These are phyloP conservation scores for Vigna radiata DNA, from an alignment of 306 rosid genomes.

Conservation along the genomic window DNA sequence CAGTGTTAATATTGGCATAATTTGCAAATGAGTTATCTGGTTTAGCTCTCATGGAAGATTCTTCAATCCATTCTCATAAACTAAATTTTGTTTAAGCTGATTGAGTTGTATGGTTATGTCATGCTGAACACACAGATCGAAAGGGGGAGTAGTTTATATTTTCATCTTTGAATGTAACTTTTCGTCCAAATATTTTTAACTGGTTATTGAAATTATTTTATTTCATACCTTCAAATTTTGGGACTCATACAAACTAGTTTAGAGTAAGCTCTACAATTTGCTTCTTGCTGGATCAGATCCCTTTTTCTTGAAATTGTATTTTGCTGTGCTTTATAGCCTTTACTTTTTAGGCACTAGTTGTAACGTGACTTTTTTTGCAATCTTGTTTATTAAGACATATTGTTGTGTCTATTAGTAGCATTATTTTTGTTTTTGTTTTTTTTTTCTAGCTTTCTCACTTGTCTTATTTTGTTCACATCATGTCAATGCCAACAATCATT, in stretches of 20 bases:
- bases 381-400: conserved; percentile 19
- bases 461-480: not conserved
- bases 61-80: conserved; percentile 2
- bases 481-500: not conserved
- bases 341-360: not conserved
- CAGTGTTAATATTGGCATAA: conserved; percentile 1
- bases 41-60: conserved; percentile 10
- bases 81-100: not conserved
- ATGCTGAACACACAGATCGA: not conserved
- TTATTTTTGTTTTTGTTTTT: not conserved
- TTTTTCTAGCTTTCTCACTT: not conserved
- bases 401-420: conserved; percentile 11
- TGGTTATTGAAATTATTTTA: not conserved
- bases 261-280: not conserved
- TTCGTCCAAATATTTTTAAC: conserved; percentile 4
- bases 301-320: not conserved
- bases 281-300: conserved; percentile 4
- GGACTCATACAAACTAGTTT: not conserved
- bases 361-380: not conserved
- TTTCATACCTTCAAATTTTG: not conserved
- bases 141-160: conserved; percentile 3
- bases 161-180: not conserved
- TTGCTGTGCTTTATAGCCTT: not conserved
- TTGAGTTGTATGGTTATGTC: no score
- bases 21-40: conserved; percentile 10